Conservation (phyloP, 768 basidiomycete genomes). For the Tulasnella sp. region DNA sequence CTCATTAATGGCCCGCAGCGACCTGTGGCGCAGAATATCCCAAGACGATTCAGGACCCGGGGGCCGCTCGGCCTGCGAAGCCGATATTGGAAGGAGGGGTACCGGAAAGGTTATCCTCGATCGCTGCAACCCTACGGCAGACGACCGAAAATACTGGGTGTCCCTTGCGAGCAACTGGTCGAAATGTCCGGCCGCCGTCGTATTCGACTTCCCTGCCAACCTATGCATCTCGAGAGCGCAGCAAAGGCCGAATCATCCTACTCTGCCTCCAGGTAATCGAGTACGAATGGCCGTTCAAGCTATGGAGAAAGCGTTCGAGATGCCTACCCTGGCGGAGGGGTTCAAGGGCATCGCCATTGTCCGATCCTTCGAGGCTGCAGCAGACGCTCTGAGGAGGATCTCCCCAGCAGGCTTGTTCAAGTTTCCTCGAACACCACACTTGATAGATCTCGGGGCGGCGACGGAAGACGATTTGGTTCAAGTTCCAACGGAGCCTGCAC, state of each 20-base stretch:
- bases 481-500: not conserved
- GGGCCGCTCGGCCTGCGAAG: slow-evolving; percentile 44
- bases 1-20: slow-evolving; percentile 41
- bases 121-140: slow-evolving; percentile 45
- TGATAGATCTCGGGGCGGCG: slow-evolving; percentile 51
- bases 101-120: slow-evolving; percentile 43
- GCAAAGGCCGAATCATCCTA: slow-evolving; percentile 50
- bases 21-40: slow-evolving; percentile 42
- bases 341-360: slow-evolving; percentile 45
- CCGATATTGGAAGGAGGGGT: slow-evolving; percentile 39
- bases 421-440: slow-evolving; percentile 54
- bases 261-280: slow-evolving; percentile 46
- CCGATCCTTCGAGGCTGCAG: slow-evolving; percentile 44
- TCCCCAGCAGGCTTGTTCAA: slow-evolving; percentile 43
- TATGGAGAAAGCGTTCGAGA: slow-evolving; percentile 42
- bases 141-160: slow-evolving; percentile 46
- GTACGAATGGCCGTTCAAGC: slow-evolving; percentile 50
- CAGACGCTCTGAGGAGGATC: slow-evolving; percentile 40
- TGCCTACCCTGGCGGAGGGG: slow-evolving; percentile 45
- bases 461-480: slow-evolving; percentile 44
- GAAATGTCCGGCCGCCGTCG: slow-evolving; percentile 41
- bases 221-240: slow-evolving; percentile 51
- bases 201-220: slow-evolving; percentile 46
- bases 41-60: slow-evolving; percentile 46
- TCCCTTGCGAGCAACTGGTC: slow-evolving; percentile 43